Percentiles rank a stretch among this genome's conserved stretches.
Conservation (phyloP, 192 early-diverging fungal species). For the Backusella morwellensis region DNA sequence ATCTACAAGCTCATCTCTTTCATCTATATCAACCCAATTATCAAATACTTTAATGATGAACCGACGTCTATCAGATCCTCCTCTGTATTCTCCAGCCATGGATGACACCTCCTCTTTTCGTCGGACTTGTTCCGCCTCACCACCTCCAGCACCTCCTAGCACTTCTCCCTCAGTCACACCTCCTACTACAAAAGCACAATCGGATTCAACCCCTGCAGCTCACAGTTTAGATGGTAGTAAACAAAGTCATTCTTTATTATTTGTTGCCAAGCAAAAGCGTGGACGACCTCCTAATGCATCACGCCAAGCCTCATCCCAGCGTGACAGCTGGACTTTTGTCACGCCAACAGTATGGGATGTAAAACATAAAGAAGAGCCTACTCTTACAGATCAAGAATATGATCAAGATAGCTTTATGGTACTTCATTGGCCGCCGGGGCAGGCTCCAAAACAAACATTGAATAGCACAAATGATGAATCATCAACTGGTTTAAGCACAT, state of each 20-base stretch:
- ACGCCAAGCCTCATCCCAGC: background rate
- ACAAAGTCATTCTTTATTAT: background rate
- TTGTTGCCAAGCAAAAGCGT: conserved; percentile 21
- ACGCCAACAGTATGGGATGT: conserved; percentile 40
- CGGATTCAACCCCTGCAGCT: conserved; percentile 1
- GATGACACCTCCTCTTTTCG: conserved; percentile 1
- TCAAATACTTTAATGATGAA: background rate
- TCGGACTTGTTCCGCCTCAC: background rate
- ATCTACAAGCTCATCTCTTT: conserved; percentile 7
- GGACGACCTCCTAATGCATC: conserved; percentile 28
- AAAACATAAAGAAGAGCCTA: background rate
- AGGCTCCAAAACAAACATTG: background rate
- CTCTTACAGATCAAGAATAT: background rate
- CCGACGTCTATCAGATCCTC: conserved; percentile 9
- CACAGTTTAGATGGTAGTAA: conserved; percentile 2
- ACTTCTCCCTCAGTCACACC: background rate
- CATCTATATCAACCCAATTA: background rate
- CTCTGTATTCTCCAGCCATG: background rate
- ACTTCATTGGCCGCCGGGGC: conserved; percentile 5
- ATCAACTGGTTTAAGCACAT: conserved; percentile 21
- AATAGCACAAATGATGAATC: background rate
- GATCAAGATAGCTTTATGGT: conserved; percentile 8
- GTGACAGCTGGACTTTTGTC: conserved; percentile 29
- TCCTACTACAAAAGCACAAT: conserved; percentile 6
- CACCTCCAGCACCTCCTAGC: conserved; percentile 1